Conservation (phyloP, 1,139 yeast species). For the Candida albicans region DNA sequence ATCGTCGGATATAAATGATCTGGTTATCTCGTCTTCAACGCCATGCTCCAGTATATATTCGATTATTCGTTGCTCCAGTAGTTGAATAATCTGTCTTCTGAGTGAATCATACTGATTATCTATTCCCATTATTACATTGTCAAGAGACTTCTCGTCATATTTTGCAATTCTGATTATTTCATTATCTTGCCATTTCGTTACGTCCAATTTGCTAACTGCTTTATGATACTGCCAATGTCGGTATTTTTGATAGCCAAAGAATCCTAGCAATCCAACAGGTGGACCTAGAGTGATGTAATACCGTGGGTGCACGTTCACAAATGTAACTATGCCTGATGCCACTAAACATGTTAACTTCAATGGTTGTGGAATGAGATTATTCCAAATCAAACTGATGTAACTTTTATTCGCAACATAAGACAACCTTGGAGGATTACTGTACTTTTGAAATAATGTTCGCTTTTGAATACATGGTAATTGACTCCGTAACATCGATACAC, state of each 20-base stretch:
- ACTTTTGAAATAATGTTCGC: constrained; percentile 3
- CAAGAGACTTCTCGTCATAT: constrained; percentile 36
- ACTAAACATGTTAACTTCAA: constrained; percentile 32
- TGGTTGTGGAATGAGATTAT: constrained; percentile 26
- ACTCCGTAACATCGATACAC: not conserved
- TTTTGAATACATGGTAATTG: not conserved
- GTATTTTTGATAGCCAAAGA: constrained; percentile 22
- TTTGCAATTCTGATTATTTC: constrained; percentile 23
- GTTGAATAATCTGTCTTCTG: constrained; percentile 27
- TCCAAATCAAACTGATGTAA: constrained; percentile 28
- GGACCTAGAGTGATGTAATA: constrained; percentile 38
- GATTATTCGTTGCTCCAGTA: constrained; percentile 26
- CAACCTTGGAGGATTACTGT: constrained; percentile 31
- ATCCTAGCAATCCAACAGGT: constrained; percentile 31
- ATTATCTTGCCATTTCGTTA: constrained; percentile 7
- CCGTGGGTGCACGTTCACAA: constrained; percentile 41
- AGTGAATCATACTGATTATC: constrained; percentile 42
- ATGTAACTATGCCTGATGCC: constrained; percentile 25
- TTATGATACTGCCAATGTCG: constrained; percentile 19
- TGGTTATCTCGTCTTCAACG: constrained; percentile 6
- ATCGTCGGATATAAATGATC: constrained; percentile 26
- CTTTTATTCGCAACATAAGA: constrained; percentile 29
- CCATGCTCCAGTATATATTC: constrained; percentile 20
- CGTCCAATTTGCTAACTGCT: constrained; percentile 12
- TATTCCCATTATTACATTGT: constrained; percentile 34